Evolutionary conservation across 768 basidiomycete genomes (phyloP).

Genomic region (Gymnopilus dilepis): DNA sequence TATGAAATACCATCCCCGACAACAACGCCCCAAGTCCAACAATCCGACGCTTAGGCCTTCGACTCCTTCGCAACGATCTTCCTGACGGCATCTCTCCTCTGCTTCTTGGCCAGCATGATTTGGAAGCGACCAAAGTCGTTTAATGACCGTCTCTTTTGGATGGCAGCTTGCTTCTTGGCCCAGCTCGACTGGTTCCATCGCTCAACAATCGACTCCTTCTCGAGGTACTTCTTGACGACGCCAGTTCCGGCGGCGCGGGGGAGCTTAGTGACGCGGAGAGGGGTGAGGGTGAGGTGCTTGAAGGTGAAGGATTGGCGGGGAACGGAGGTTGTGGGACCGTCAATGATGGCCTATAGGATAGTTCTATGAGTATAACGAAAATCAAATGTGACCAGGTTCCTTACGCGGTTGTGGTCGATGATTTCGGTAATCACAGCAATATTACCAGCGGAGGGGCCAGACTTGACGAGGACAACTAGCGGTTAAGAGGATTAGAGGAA

Average conservation of each 20-base stretch:
- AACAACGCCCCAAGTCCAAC: not conserved
- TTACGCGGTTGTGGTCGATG: conserved; percentile 98
- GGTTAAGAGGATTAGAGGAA: not conserved
- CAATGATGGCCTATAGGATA: conserved; percentile 81
- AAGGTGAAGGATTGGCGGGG: conserved; percentile 92
- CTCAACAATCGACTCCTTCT: conserved; percentile 80
- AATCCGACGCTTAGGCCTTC: conserved; percentile 19
- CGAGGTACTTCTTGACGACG: conserved; percentile 82
- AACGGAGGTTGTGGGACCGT: conserved; percentile 90
- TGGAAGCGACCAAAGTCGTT: conserved; percentile 94
- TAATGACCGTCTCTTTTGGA: conserved; percentile 72
- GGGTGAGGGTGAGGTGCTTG: conserved; percentile 92
- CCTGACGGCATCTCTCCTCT: conserved; percentile 77
- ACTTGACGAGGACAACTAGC: conserved; percentile 89
- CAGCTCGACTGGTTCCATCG: conserved; percentile 91
- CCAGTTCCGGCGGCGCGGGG: conserved; percentile 88
- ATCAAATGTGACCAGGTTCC: conserved; percentile 30
- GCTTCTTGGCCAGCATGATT: conserved; percentile 89
- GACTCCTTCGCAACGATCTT: conserved; percentile 65
- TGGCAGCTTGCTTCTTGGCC: conserved; percentile 85
- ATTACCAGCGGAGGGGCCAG: conserved; percentile 84
- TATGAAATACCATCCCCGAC: not conserved
- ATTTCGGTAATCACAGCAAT: conserved; percentile 97
- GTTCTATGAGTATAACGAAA: not conserved
- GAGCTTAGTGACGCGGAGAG: conserved; percentile 78